Percentiles rank a stretch among this genome's conserved stretches.
Conservation (phyloP, 257 asterid species). For the Capsicum pubescens region DNA sequence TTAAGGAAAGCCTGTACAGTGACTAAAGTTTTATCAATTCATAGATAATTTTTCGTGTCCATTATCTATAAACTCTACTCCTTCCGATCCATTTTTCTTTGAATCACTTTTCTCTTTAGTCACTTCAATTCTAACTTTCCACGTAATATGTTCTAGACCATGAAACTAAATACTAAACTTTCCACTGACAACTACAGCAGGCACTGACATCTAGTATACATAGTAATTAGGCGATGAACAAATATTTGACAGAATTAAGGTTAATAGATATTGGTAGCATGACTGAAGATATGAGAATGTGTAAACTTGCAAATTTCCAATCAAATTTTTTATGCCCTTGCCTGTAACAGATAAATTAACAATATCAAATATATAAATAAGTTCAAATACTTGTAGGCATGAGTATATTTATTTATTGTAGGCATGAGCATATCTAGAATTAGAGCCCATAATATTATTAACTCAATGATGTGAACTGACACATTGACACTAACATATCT, state of each 20-base stretch:
- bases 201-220: slow-evolving; percentile 73
- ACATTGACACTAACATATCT: background rate
- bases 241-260: slow-evolving; percentile 3
- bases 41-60: too few species aligned
- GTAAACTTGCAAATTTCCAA: slow-evolving; percentile 76
- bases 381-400: slow-evolving; percentile 19
- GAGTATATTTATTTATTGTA: background rate
- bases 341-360: slow-evolving; percentile 56
- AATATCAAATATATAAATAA: slow-evolving; percentile 25
- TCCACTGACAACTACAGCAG: slow-evolving; percentile 73
- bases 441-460: background rate
- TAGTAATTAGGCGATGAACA: slow-evolving; percentile 27
- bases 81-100: too few species aligned
- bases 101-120: too few species aligned
- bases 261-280: background rate
- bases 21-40: too few species aligned
- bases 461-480: slow-evolving; percentile 12
- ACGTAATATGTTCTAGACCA: too few species aligned
- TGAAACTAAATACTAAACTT: too few species aligned
- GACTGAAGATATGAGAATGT: slow-evolving; percentile 21
- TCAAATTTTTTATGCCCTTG: slow-evolving; percentile 70
- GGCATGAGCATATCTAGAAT: background rate
- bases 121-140: too few species aligned
- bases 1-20: too few species aligned
- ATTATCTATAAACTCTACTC: too few species aligned